phyloP scores from a whole-genome alignment of 352 stramenopile genomes.

The Phytopythium helicoides region DNA sequence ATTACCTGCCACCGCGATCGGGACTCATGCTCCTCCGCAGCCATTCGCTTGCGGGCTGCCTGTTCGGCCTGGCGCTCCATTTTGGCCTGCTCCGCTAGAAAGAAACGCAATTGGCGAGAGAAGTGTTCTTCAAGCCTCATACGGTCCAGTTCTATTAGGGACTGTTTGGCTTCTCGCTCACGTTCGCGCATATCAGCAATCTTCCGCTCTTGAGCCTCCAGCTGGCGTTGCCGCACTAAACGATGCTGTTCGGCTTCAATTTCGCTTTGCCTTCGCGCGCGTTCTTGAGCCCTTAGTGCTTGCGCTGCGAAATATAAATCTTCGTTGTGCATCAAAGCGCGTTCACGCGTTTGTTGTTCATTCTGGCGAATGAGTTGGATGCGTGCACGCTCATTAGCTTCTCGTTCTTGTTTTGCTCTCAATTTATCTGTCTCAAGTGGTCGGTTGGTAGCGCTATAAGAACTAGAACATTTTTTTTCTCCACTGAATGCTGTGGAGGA shows the following conservation, averaged over 20 bases:
- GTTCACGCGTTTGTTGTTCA: neutral
- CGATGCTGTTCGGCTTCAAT: slow-evolving; percentile 10
- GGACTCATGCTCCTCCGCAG: slow-evolving; percentile 36
- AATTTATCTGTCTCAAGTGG: neutral
- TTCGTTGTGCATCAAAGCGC: slow-evolving; percentile 39
- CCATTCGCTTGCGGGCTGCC: slow-evolving; percentile 40
- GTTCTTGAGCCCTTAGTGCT: slow-evolving; percentile 37
- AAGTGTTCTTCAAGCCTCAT: slow-evolving; percentile 58
- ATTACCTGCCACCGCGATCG: slow-evolving; percentile 30
- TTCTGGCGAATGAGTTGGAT: slow-evolving; percentile 15
- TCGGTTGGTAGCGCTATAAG: neutral
- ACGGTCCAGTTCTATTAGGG: slow-evolving; percentile 20
- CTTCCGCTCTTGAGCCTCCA: slow-evolving; percentile 41
- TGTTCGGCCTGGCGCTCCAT: slow-evolving; percentile 33
- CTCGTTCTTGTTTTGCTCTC: slow-evolving; percentile 6
- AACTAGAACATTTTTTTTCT: neutral
- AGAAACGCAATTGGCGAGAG: slow-evolving; percentile 36
- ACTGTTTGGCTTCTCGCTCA: slow-evolving; percentile 34
- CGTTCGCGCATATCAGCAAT: slow-evolving; percentile 45
- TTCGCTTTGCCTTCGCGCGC: slow-evolving; percentile 14
- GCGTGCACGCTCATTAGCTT: slow-evolving; percentile 22
- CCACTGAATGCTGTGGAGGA: neutral
- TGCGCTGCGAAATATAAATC: slow-evolving; percentile 56
- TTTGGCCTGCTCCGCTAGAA: slow-evolving; percentile 28
- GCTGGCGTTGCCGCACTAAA: slow-evolving; percentile 13